A percentile compares a stretch with the other conserved stretches of the same genome.
Evolutionary conservation across 352 stramenopile species (phyloP).

Genomic region (Pythium phragmiticola): DNA sequence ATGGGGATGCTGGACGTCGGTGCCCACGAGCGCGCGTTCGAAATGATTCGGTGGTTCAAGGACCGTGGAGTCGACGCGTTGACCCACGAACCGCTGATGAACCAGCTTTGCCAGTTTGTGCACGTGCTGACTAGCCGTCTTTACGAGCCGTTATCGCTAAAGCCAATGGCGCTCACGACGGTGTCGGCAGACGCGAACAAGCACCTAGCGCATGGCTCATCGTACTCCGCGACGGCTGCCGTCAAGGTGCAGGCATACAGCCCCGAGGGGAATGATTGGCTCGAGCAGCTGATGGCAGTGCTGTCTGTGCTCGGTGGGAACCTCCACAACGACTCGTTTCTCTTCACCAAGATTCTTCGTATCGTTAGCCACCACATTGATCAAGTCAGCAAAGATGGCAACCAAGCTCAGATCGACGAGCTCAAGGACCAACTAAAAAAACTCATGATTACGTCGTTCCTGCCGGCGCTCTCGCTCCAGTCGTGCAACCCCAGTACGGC

Average conservation of each 20-base stretch:
- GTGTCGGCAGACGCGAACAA: constrained; percentile 7
- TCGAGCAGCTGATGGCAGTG: constrained; percentile 52
- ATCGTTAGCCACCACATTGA: constrained; percentile 58
- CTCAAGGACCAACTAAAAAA: constrained; percentile 39
- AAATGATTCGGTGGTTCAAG: constrained; percentile 83
- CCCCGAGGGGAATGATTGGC: constrained; percentile 39
- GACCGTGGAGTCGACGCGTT: constrained; percentile 63
- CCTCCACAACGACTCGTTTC: constrained; percentile 63
- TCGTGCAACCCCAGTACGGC: constrained; percentile 71
- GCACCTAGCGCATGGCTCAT: background rate
- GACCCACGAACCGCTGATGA: constrained; percentile 55
- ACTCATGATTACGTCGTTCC: constrained; percentile 58
- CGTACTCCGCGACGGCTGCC: background rate
- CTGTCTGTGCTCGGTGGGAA: constrained; percentile 65
- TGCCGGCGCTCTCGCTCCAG: constrained; percentile 75
- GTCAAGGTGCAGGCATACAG: constrained; percentile 36
- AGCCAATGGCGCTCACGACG: constrained; percentile 40
- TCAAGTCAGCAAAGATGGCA: constrained; percentile 29
- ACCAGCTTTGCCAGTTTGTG: constrained; percentile 68
- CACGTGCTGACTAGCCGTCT: constrained; percentile 56
- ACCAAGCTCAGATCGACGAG: constrained; percentile 8
- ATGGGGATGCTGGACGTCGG: constrained; percentile 79
- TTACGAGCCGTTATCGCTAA: constrained; percentile 57
- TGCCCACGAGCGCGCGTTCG: constrained; percentile 56
- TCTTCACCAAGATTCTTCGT: constrained; percentile 75